phyloP scores from a whole-genome alignment of 148 eudicot species.

The Rhododendron kiyosumense region DNA sequence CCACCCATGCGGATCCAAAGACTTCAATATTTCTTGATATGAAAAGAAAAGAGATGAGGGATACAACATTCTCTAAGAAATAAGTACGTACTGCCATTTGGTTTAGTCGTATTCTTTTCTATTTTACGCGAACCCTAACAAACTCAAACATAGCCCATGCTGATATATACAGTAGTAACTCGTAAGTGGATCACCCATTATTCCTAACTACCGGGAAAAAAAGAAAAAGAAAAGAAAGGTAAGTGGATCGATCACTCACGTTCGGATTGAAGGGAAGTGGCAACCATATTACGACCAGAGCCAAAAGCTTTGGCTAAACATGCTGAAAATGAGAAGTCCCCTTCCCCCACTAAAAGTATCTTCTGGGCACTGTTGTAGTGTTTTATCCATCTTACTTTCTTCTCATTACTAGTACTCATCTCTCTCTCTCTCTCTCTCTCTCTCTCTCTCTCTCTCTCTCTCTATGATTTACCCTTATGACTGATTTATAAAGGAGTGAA shows the following conservation, averaged over 20 bases:
- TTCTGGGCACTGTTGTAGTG: slow-evolving; percentile 29
- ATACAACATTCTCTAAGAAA: too few species aligned
- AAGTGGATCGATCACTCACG: slow-evolving; percentile 7
- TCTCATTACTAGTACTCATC: neutral
- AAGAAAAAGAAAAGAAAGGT: too few species aligned
- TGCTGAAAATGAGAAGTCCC: slow-evolving; percentile 42
- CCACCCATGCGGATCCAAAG: too few species aligned
- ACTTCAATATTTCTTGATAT: too few species aligned
- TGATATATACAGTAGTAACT: neutral
- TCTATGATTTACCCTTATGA: neutral
- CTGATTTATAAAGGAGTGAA: neutral
- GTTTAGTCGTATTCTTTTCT: too few species aligned
- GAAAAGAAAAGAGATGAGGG: too few species aligned
- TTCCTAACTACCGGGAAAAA: too few species aligned
- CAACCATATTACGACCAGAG: slow-evolving; percentile 29
- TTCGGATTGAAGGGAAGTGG: slow-evolving; percentile 30
- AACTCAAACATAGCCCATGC: neutral
- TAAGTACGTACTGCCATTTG: too few species aligned
- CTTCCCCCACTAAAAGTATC: slow-evolving; percentile 43
- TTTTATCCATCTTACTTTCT: slow-evolving; percentile 16
- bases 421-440: neutral
- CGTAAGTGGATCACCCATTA: neutral
- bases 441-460: neutral
- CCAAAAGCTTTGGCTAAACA: slow-evolving; percentile 31
- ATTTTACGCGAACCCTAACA: neutral